Percentiles rank a stretch among this genome's conserved stretches.
Conservation (phyloP, 1,284 basidiomycete genomes). For the Pseudozyma flocculosa region DNA sequence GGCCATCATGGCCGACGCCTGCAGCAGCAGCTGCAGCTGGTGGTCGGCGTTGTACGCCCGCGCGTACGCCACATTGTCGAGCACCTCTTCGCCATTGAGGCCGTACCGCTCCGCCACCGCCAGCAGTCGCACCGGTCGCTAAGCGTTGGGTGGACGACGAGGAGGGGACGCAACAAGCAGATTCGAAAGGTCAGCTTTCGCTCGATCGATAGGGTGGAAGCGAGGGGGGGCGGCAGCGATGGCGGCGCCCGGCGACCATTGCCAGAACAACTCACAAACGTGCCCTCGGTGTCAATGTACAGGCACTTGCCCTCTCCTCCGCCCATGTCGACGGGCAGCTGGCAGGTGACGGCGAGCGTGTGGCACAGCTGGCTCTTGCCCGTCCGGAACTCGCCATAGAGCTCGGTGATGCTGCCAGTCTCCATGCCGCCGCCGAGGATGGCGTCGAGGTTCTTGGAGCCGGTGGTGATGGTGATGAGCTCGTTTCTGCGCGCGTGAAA, state of each 20-base stretch:
- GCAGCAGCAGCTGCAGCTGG: slow-evolving; percentile 84
- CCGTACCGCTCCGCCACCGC: slow-evolving; percentile 95
- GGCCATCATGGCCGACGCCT: slow-evolving; percentile 77
- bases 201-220: no score
- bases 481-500: slow-evolving; percentile 90
- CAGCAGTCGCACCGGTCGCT: slow-evolving; percentile 84
- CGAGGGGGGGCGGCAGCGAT: no score
- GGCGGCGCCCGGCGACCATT: no score
- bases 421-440: slow-evolving; percentile 96
- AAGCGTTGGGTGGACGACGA: no score
- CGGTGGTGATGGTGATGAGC: slow-evolving; percentile 93
- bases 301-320: slow-evolving; percentile 98
- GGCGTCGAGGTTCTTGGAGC: slow-evolving; percentile 92
- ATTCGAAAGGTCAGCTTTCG: no score
- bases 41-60: slow-evolving; percentile 98
- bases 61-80: slow-evolving; percentile 98
- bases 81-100: slow-evolving; percentile 91
- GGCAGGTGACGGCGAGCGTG: slow-evolving; percentile 95
- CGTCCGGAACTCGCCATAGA: slow-evolving; percentile 98
- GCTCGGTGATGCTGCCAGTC: slow-evolving; percentile 95
- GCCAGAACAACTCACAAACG: slow-evolving; percentile 66
- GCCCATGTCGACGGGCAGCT: slow-evolving; percentile 92
- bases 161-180: no score
- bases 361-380: slow-evolving; percentile 99
- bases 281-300: slow-evolving; percentile 98